phyloP scores from a whole-genome alignment of 2,329 filamentous ascomycete species.

The Ascochyta pisi region DNA sequence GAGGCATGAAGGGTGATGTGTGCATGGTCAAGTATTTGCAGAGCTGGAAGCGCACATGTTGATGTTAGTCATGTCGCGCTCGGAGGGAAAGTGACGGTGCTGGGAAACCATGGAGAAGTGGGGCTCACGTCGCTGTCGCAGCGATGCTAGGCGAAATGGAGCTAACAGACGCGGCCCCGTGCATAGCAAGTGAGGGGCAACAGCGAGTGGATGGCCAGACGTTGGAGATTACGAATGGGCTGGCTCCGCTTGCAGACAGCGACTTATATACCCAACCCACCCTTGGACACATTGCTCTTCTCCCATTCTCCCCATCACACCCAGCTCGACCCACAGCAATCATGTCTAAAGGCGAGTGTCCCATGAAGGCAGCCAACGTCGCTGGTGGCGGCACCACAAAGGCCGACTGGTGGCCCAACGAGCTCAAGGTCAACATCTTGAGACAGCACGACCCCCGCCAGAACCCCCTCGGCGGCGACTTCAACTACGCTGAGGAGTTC shows the following conservation, averaged over 20 bases:
- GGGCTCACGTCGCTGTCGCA: constrained; percentile 3
- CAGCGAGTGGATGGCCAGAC: constrained; percentile 33
- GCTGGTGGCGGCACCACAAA: constrained; percentile 71
- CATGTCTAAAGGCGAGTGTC: constrained; percentile 47
- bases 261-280: constrained; percentile 30
- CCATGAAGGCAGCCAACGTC: constrained; percentile 43
- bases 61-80: constrained; percentile 5
- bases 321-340: constrained; percentile 28
- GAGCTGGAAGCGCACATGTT: no score
- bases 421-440: constrained; percentile 72
- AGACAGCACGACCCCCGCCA: constrained; percentile 71
- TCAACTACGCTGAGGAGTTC: constrained; percentile 76
- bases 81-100: background rate
- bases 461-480: constrained; percentile 70
- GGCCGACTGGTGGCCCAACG: constrained; percentile 76
- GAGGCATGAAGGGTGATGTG: background rate
- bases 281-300: constrained; percentile 8
- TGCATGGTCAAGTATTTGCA: background rate
- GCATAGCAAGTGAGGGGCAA: constrained; percentile 32
- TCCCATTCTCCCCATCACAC: constrained; percentile 15
- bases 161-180: constrained; percentile 32
- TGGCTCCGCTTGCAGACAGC: constrained; percentile 20
- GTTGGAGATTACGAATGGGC: constrained; percentile 37
- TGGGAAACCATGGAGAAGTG: constrained; percentile 3
- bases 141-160: constrained; percentile 21